These are phyloP conservation scores for Paecilomyces niveus DNA, from an alignment of 2,329 filamentous ascomycete genomes.

Conservation along the genomic window DNA sequence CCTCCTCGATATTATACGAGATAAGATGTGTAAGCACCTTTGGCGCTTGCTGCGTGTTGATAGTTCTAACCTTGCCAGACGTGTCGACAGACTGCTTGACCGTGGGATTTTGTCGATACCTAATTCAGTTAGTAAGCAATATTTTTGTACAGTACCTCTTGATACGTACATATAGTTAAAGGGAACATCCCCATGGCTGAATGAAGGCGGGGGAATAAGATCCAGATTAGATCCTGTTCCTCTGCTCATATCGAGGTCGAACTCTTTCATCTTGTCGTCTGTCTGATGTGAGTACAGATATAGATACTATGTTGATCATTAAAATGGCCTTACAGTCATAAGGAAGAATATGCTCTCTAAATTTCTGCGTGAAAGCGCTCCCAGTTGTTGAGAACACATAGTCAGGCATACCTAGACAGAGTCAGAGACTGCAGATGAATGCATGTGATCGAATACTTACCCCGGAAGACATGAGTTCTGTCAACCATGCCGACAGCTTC, in stretches of 20 bases:
- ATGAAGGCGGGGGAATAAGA: conserved; percentile 71
- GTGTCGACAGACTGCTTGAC: conserved; percentile 57
- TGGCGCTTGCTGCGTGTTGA: conserved; percentile 50
- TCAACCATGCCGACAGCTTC: conserved; percentile 66
- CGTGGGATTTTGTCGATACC: conserved; percentile 79
- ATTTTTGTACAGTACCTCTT: not conserved
- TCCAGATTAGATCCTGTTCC: conserved; percentile 56
- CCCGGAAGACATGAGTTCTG: conserved; percentile 79
- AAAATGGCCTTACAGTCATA: conserved; percentile 53
- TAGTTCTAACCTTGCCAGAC: conserved; percentile 51
- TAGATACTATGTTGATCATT: not conserved
- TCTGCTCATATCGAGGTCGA: conserved; percentile 59
- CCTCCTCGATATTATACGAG: conserved; percentile 54
- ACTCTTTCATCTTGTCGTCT: conserved; percentile 56
- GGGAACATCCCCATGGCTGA: conserved; percentile 65
- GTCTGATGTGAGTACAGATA: not conserved
- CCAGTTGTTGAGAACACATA: conserved; percentile 71
- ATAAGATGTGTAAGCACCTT: conserved; percentile 55
- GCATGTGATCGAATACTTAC: conserved; percentile 29
- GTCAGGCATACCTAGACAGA: conserved; percentile 59
- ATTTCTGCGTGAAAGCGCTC: conserved; percentile 62
- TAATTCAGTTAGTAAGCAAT: conserved; percentile 30
- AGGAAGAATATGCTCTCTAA: conserved; percentile 64
- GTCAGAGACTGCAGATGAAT: conserved; percentile 1
- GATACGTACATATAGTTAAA: conserved; percentile 52